Conservation (phyloP, 2,329 filamentous ascomycete species). For the Sarocladium kiliense region DNA sequence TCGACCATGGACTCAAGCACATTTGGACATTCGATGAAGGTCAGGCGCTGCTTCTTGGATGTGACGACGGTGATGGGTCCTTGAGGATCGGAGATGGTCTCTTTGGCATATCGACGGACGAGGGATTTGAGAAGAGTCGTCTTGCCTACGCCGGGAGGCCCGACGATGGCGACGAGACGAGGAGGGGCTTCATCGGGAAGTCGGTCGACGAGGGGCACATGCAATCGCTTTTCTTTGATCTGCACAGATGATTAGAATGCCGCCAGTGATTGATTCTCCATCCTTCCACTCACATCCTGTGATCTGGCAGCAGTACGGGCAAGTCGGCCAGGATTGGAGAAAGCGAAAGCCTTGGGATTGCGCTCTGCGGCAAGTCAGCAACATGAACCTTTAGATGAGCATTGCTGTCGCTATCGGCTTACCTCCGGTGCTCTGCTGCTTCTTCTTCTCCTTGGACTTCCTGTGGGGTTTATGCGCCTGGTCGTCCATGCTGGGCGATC, state of each 20-base stretch:
- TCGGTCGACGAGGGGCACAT: conserved; percentile 94
- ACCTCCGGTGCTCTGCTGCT: conserved; percentile 53
- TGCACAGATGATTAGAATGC: conserved; percentile 24
- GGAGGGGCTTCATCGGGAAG: conserved; percentile 93
- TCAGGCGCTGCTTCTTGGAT: conserved; percentile 89
- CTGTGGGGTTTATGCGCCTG: conserved; percentile 84
- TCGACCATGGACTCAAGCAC: conserved; percentile 96
- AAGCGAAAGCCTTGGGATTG: conserved; percentile 89
- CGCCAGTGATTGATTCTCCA: background rate
- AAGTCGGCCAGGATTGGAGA: conserved; percentile 74
- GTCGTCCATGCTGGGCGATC: conserved; percentile 60
- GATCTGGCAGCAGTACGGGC: conserved; percentile 69
- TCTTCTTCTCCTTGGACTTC: conserved; percentile 85
- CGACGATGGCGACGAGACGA: conserved; percentile 87
- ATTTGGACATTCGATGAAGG: conserved; percentile 96
- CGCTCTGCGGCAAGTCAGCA: conserved; percentile 43
- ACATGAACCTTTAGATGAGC: background rate
- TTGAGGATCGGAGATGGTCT: conserved; percentile 82
- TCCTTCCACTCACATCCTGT: conserved; percentile 52
- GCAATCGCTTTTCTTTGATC: conserved; percentile 92
- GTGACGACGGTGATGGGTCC: conserved; percentile 95
- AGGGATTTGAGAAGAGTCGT: conserved; percentile 93
- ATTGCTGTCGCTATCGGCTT: conserved; percentile 3
- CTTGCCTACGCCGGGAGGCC: conserved; percentile 91
- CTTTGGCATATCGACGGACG: conserved; percentile 91